Base-by-base conservation (phyloP, 306 rosid species). In the Castanopsis chinensis region DNA sequence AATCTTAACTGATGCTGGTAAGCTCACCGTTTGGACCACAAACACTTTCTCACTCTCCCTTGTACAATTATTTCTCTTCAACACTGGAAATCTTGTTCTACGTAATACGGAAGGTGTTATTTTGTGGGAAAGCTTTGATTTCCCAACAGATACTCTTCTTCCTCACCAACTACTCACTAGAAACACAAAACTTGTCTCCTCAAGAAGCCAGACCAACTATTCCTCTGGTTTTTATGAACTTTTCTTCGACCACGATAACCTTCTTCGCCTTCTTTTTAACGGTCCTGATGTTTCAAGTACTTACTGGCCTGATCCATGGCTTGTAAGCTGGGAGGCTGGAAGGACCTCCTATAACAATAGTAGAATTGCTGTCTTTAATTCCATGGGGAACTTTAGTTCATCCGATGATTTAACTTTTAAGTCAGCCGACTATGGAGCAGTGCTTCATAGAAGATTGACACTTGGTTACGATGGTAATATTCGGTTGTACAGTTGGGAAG, bases 231-330 rank as follows among this genome's bases (percentile, higher is more conserved):
- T 86, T 70, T 89, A 85, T 49, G 27, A 74, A 5, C 65, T 91
- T 58, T 85, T 76, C 27, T 91, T 83, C 55, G 81, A 89, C 77
- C 71, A 77, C 55, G 86, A 85, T 23, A 88, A 85, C 65, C 27
- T 88, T 61, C 86, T 89, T n/a, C 83, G 85, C 20, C 87, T 89
- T 69, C 80, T 89, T 32, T 91, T 84, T 9, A 83, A 91, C 8
- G 87, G 87, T 9, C 84, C 78, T 12, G 90, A 88, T 54, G 73
- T 85, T 33, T 89, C 97, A 0, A 86, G 88, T 9, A 51, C 81
- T 30, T 91, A 88, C 17, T 91, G 92, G 97, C 91, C 91, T 0
- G 63, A 83, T 53, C 91, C 97, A 1, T 79, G 85, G 84, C 74
- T 78, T 1, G 30, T 76, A 3, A 32, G 82, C 19, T 88, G 86